Evolutionary conservation across 2,329 filamentous ascomycete species (phyloP).

Genomic region (Aspergillus fijiensis): DNA sequence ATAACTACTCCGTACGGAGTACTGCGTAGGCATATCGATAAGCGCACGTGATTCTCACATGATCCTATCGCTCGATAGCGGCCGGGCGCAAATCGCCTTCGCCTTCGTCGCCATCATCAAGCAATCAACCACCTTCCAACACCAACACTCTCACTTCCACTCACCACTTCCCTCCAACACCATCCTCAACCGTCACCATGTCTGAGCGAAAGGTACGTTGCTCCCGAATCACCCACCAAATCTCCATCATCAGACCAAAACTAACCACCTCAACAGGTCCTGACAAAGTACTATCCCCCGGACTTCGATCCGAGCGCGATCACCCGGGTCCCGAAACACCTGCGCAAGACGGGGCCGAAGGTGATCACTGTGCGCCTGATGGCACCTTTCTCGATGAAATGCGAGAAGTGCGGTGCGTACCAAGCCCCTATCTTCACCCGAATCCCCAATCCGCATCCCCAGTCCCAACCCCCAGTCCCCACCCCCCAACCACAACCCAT

Average conservation of each 20-base stretch:
- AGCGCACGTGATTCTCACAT: background rate
- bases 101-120: background rate
- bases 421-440: too few species aligned
- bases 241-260: background rate
- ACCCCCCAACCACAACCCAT: background rate
- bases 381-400: constrained; percentile 82
- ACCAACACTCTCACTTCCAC: background rate
- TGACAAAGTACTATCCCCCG: constrained; percentile 56
- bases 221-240: background rate
- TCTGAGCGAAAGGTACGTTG: constrained; percentile 59
- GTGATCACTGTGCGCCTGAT: constrained; percentile 86
- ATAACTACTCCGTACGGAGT: too few species aligned
- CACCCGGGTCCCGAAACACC: constrained; percentile 60
- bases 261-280: constrained; percentile 1
- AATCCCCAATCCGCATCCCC: too few species aligned
- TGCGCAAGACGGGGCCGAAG: constrained; percentile 67
- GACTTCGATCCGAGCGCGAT: constrained; percentile 91
- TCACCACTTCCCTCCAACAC: background rate
- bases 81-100: background rate
- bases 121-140: background rate
- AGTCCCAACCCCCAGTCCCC: background rate
- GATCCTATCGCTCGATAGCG: constrained; percentile 2
- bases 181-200: constrained; percentile 53
- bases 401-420: constrained; percentile 46
- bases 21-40: background rate